Conservation (phyloP, 2,329 filamentous ascomycete genomes). For the Lasiodiplodia sp. region DNA sequence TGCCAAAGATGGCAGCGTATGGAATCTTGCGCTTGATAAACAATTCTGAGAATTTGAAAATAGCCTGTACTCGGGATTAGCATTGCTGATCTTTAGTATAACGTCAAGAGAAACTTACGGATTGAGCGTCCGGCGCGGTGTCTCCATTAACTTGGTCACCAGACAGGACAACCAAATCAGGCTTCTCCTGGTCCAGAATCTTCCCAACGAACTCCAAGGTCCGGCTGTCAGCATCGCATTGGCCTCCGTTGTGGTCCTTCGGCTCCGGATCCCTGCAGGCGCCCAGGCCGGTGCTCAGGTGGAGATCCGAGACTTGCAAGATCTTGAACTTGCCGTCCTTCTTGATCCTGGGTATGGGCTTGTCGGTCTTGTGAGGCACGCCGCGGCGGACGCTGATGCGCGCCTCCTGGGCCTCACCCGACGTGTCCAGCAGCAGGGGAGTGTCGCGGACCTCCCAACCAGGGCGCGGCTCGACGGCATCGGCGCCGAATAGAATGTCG, state of each 20-base stretch:
- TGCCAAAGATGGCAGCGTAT: slow-evolving; percentile 93
- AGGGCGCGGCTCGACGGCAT: slow-evolving; percentile 86
- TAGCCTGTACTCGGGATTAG: slow-evolving; percentile 62
- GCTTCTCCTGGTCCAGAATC: slow-evolving; percentile 90
- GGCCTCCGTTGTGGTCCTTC: slow-evolving; percentile 71
- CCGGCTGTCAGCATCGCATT: slow-evolving; percentile 89
- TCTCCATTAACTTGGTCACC: slow-evolving; percentile 97
- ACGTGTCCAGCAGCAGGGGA: slow-evolving; percentile 73
- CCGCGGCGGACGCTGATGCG: slow-evolving; percentile 83
- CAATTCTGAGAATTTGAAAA: slow-evolving; percentile 90
- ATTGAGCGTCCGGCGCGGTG: slow-evolving; percentile 88
- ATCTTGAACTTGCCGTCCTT: slow-evolving; percentile 97
- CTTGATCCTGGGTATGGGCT: slow-evolving; percentile 76
- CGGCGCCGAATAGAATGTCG: slow-evolving; percentile 87
- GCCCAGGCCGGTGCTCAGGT: slow-evolving; percentile 89
- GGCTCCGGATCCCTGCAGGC: slow-evolving; percentile 87
- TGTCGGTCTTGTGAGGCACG: slow-evolving; percentile 67
- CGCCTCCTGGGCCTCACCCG: slow-evolving; percentile 69
- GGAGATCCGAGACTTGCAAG: slow-evolving; percentile 92
- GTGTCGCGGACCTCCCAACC: slow-evolving; percentile 84
- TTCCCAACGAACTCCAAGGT: slow-evolving; percentile 88
- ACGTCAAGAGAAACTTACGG: slow-evolving; percentile 57
- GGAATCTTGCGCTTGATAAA: slow-evolving; percentile 88
- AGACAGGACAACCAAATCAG: slow-evolving; percentile 88
- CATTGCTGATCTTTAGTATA: slow-evolving; percentile 4